Percentiles rank a stretch among this genome's conserved stretches.
Evolutionary conservation across 345 rosid genomes (phyloP).

Genomic region (Arabis alpina): DNA sequence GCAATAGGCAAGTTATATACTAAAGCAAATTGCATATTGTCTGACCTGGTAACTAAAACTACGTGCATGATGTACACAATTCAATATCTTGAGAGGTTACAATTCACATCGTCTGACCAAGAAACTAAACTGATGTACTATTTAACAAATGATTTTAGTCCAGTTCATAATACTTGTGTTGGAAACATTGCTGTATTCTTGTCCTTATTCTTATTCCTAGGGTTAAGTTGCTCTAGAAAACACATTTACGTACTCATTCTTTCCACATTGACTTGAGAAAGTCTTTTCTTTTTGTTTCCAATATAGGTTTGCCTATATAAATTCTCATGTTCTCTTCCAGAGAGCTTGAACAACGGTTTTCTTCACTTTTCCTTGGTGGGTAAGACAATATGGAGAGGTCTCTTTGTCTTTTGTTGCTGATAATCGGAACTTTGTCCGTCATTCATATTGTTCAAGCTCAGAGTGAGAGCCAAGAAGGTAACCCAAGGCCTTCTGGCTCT

Average conservation of each 20-base stretch:
- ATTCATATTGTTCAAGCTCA: slow-evolving; percentile 38
- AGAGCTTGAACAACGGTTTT: neutral
- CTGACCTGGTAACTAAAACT: too few species aligned
- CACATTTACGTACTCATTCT: neutral
- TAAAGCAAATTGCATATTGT: too few species aligned
- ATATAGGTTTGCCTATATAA: neutral
- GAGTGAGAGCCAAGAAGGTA: slow-evolving; percentile 46
- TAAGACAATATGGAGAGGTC: slow-evolving; percentile 25
- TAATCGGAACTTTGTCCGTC: neutral
- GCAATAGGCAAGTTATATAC: too few species aligned
- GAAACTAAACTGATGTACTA: too few species aligned
- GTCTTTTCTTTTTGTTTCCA: neutral
- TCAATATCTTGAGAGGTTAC: too few species aligned
- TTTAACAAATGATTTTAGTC: slow-evolving; percentile 17
- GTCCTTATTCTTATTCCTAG: neutral
- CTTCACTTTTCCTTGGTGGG: neutral
- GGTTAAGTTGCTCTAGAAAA: slow-evolving; percentile 17
- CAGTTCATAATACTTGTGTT: neutral
- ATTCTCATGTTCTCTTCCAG: neutral
- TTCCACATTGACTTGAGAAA: slow-evolving; percentile 11
- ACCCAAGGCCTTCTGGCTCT: too few species aligned
- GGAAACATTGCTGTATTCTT: slow-evolving; percentile 1
- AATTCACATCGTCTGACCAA: too few species aligned
- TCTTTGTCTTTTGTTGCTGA: neutral
- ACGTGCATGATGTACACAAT: too few species aligned